phyloP scores from a whole-genome alignment of 2,329 filamentous ascomycete genomes.

The Fusarium keratoplasticum region DNA sequence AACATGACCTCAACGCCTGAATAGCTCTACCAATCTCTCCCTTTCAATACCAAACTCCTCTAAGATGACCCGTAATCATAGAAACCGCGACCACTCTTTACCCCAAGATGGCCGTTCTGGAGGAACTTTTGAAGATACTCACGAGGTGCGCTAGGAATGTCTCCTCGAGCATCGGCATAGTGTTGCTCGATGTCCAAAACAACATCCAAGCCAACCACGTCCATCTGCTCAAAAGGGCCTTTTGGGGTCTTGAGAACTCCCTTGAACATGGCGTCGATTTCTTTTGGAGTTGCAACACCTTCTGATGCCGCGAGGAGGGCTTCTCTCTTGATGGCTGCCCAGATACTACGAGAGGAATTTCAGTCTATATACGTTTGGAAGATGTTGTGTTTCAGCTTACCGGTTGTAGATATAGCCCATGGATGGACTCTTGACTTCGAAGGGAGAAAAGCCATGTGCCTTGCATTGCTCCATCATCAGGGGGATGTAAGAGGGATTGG shows the following conservation, averaged over 20 bases:
- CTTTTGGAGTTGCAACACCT: constrained; percentile 45
- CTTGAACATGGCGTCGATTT: constrained; percentile 48
- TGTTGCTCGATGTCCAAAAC: constrained; percentile 48
- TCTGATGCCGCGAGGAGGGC: constrained; percentile 47
- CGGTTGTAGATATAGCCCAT: constrained; percentile 50
- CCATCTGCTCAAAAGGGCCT: constrained; percentile 48
- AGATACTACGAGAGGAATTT: constrained; percentile 37
- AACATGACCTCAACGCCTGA: background rate
- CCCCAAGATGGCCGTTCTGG: constrained; percentile 41
- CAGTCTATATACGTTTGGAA: background rate
- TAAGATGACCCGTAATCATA: constrained; percentile 35
- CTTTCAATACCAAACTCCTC: background rate
- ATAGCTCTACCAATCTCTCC: background rate
- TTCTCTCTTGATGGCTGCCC: constrained; percentile 49
- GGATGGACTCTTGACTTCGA: constrained; percentile 45
- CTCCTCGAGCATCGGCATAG: constrained; percentile 42
- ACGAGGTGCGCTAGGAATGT: constrained; percentile 40
- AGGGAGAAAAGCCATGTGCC: constrained; percentile 46
- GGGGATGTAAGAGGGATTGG: constrained; percentile 33
- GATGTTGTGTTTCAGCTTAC: constrained; percentile 5
- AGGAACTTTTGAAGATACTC: constrained; percentile 41
- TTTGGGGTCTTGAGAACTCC: constrained; percentile 47
- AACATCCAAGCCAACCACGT: constrained; percentile 47
- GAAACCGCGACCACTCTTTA: constrained; percentile 47
- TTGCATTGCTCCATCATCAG: constrained; percentile 43